phyloP scores from a whole-genome alignment of 31 red algal genomes.

The Endocladia muricata region DNA sequence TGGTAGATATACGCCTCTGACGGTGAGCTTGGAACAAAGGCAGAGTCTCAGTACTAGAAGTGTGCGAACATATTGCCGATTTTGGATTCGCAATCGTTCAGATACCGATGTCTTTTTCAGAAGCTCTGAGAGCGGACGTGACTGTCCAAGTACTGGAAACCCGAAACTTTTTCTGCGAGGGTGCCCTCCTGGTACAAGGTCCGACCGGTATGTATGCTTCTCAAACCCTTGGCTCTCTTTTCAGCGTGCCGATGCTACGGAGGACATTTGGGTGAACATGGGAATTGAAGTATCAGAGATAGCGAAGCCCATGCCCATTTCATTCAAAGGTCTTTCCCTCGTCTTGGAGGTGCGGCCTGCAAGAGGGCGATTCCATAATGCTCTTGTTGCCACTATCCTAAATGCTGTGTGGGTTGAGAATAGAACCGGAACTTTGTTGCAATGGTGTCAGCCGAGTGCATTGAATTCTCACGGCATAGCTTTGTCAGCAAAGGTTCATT shows the following conservation, averaged over 20 bases:
- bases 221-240: conserved; percentile 77
- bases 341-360: conserved; percentile 82
- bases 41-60: conserved; percentile 21
- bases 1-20: conserved; percentile 63
- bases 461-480: conserved; percentile 73
- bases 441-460: conserved; percentile 92
- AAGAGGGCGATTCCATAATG: conserved; percentile 58
- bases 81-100: conserved; percentile 85
- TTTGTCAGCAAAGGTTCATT: conserved; percentile 71
- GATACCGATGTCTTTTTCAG: conserved; percentile 77
- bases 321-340: conserved; percentile 59
- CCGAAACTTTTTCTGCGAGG: conserved; percentile 65
- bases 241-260: conserved; percentile 72
- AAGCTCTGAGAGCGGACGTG: conserved; percentile 29
- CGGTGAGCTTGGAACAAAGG: conserved; percentile 46
- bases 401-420: conserved; percentile 91
- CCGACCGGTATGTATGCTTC: conserved; percentile 72
- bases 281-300: conserved; percentile 76
- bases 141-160: conserved; percentile 9
- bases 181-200: conserved; percentile 50
- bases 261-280: conserved; percentile 69
- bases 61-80: conserved; percentile 56
- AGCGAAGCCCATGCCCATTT: conserved; percentile 61
- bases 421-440: conserved; percentile 54
- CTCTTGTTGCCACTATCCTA: conserved; percentile 76